Conservation (phyloP, 2,329 filamentous ascomycete species). For the Colletotrichum trifolii region DNA sequence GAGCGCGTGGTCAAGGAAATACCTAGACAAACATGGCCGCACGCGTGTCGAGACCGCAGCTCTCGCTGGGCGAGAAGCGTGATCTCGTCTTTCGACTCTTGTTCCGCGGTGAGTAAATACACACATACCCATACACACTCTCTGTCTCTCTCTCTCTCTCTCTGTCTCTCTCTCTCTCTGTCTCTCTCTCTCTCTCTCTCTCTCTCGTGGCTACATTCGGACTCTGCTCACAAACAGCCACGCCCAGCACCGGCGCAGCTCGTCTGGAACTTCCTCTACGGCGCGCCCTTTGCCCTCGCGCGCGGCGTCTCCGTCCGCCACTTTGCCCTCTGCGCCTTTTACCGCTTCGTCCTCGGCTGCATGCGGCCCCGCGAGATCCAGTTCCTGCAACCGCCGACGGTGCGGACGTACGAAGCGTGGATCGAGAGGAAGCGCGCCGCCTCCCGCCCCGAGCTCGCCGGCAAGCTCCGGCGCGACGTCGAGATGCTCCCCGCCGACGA, state of each 20-base stretch:
- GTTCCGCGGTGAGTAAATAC: conserved; percentile 34
- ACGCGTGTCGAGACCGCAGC: conserved; percentile 34
- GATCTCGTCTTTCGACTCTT: conserved; percentile 31
- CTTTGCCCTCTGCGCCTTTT: conserved; percentile 39
- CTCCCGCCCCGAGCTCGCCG: conserved; percentile 3
- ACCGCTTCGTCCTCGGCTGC: conserved; percentile 28
- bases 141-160: too few species aligned
- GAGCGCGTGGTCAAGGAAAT: neutral
- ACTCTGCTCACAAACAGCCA: neutral
- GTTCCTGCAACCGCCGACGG: conserved; percentile 36
- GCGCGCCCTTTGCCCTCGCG: conserved; percentile 34
- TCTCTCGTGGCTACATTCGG: neutral
- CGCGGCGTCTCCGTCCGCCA: conserved; percentile 35
- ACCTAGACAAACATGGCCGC: conserved; percentile 8
- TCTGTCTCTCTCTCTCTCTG: too few species aligned
- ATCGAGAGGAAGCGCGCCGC: conserved; percentile 37
- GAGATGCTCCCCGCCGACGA: conserved; percentile 25
- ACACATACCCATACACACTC: too few species aligned
- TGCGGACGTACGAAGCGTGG: conserved; percentile 40
- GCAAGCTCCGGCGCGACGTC: conserved; percentile 12
- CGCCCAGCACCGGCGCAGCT: conserved; percentile 34
- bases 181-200: too few species aligned
- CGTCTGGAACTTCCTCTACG: conserved; percentile 24
- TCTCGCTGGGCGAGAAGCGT: conserved; percentile 38
- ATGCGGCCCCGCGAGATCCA: conserved; percentile 39